These are phyloP conservation scores for Physcia stellaris DNA, from an alignment of 495 filamentous ascomycete genomes.

Conservation along the genomic window DNA sequence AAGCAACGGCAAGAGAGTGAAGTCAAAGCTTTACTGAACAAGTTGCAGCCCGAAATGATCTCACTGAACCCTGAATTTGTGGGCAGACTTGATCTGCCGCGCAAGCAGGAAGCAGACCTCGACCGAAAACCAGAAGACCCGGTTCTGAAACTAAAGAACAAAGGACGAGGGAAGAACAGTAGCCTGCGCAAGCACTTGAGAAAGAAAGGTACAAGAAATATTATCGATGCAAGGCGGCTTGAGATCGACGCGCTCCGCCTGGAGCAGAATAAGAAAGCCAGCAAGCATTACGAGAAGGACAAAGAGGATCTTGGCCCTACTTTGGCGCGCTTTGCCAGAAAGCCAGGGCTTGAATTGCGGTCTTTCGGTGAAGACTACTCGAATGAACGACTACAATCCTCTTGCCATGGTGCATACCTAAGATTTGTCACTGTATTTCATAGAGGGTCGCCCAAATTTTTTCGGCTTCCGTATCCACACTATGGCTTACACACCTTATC, in stretches of 20 bases:
- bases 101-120: slow-evolving; percentile 57
- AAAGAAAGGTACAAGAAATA: slow-evolving; percentile 79
- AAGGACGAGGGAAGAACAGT: slow-evolving; percentile 83
- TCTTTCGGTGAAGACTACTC: no score
- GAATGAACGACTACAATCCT: no score
- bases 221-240: slow-evolving; percentile 77
- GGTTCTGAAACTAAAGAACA: slow-evolving; percentile 56
- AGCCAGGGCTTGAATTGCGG: no score
- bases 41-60: slow-evolving; percentile 95
- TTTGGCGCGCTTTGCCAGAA: slow-evolving; percentile 52
- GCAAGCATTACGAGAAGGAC: slow-evolving; percentile 47
- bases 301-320: slow-evolving; percentile 57
- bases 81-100: slow-evolving; percentile 66
- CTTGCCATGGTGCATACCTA: no score
- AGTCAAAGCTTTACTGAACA: slow-evolving; percentile 76
- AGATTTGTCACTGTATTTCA: no score
- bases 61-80: slow-evolving; percentile 81
- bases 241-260: slow-evolving; percentile 55
- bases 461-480: no score
- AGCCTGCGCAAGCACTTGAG: slow-evolving; percentile 71
- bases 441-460: no score
- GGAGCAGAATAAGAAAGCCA: slow-evolving; percentile 44
- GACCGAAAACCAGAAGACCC: slow-evolving; percentile 58
- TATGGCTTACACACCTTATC: no score
- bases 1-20: slow-evolving; percentile 92